A percentile compares a stretch with the other conserved stretches of the same genome.
phyloP scores from a whole-genome alignment of 2,329 filamentous ascomycete species.

The Teratosphaeria gauchensis region DNA sequence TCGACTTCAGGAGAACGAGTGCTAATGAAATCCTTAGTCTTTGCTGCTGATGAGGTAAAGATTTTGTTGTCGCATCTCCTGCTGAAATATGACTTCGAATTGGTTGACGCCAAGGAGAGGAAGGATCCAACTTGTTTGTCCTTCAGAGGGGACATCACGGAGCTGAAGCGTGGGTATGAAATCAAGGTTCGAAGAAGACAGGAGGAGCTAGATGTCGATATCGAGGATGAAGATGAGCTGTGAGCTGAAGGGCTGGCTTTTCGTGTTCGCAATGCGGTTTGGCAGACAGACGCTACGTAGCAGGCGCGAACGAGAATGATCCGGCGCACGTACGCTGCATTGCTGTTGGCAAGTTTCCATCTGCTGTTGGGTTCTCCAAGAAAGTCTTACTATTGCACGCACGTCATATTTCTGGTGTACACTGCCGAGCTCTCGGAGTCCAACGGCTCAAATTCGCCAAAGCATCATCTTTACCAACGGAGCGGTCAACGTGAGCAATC shows the following conservation, averaged over 20 bases:
- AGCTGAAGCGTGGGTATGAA: not conserved
- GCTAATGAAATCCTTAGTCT: constrained; percentile 8
- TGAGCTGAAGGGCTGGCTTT: not conserved
- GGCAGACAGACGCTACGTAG: not conserved
- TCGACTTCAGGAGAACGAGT: not conserved
- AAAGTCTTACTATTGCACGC: no score
- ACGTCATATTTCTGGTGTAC: not conserved
- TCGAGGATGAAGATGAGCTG: not conserved
- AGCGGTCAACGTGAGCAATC: not conserved
- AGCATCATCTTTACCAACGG: not conserved
- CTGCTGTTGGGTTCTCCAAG: not conserved
- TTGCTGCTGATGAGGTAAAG: constrained; percentile 27
- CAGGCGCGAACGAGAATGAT: not conserved
- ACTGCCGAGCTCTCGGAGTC: not conserved
- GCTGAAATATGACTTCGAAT: constrained; percentile 23
- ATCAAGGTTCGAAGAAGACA: not conserved
- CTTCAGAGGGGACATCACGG: not conserved
- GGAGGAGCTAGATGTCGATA: not conserved
- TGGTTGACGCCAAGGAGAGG: not conserved
- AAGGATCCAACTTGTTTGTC: not conserved
- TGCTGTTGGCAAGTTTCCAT: not conserved
- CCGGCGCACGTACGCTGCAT: not conserved
- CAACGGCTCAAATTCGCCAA: not conserved
- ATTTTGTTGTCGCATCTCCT: constrained; percentile 23
- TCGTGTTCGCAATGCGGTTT: not conserved